Percentiles rank a stretch among this genome's conserved stretches.
Evolutionary conservation across 1,284 basidiomycete genomes (phyloP).

Genomic region (Leccinum holopus): DNA sequence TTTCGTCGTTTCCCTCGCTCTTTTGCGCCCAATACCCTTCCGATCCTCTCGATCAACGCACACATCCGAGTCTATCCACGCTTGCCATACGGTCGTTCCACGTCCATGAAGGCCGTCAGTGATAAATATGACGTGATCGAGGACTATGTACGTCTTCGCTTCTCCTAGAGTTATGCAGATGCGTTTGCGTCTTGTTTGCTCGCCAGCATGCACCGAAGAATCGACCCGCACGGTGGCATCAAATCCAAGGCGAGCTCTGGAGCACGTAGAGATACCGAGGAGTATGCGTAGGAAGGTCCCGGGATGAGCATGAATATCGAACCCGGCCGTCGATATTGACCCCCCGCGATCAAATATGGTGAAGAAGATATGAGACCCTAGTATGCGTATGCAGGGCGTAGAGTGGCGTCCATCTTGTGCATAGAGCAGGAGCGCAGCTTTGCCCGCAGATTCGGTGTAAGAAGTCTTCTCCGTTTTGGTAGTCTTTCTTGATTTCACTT

Average conservation of each 20-base stretch:
- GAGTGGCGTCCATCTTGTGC: not conserved
- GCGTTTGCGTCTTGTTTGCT: not conserved
- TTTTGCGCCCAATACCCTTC: not conserved
- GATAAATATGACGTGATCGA: not conserved
- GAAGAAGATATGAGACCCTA: not conserved
- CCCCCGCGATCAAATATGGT: not conserved
- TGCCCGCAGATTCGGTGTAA: not conserved
- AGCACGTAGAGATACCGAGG: not conserved
- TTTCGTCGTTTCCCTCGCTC: not conserved
- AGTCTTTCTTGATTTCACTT: not conserved
- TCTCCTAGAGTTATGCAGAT: not conserved
- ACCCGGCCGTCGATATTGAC: not conserved
- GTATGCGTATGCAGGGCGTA: not conserved
- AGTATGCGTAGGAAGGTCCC: not conserved
- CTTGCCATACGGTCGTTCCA: not conserved
- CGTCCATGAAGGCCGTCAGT: not conserved
- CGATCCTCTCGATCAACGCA: not conserved
- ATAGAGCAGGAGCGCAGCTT: not conserved
- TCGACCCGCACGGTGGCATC: not conserved
- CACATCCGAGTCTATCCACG: not conserved
- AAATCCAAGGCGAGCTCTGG: not conserved
- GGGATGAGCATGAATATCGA: not conserved
- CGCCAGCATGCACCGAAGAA: not conserved
- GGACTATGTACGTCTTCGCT: not conserved
- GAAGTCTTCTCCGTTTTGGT: not conserved